These are phyloP conservation scores for Emmonsiellopsis sp. DNA, from an alignment of 2,329 filamentous ascomycete genomes.

Conservation along the genomic window DNA sequence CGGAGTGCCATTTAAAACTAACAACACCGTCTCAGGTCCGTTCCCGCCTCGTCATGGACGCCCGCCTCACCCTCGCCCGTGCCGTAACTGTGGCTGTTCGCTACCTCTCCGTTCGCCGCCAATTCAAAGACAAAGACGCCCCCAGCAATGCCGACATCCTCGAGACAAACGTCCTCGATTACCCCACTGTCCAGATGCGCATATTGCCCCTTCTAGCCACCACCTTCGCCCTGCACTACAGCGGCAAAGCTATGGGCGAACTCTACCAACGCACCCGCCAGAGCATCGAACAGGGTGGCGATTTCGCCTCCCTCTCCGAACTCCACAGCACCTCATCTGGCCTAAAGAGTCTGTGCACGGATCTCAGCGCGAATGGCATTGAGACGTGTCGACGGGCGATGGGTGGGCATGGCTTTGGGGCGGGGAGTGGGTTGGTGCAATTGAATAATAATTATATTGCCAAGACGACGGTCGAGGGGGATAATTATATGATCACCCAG, in stretches of 20 bases:
- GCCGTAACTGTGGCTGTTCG: constrained; percentile 46
- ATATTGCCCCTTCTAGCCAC: constrained; percentile 46
- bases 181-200: constrained; percentile 46
- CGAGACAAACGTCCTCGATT: constrained; percentile 43
- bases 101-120: constrained; percentile 41
- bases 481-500: constrained; percentile 51
- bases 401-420: constrained; percentile 47
- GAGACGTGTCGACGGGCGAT: constrained; percentile 46
- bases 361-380: constrained; percentile 45
- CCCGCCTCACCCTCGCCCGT: constrained; percentile 43
- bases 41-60: constrained; percentile 33
- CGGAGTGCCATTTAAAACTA: neutral
- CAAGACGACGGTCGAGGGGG: constrained; percentile 48
- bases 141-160: constrained; percentile 21
- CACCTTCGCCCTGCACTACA: constrained; percentile 42
- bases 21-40: constrained; percentile 6
- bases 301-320: constrained; percentile 42
- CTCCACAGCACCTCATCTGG: constrained; percentile 47
- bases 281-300: constrained; percentile 39
- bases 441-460: constrained; percentile 43
- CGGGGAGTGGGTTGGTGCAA: constrained; percentile 44
- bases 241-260: constrained; percentile 39
- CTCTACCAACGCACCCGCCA: constrained; percentile 39
- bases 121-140: constrained; percentile 43
- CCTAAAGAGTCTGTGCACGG: constrained; percentile 46